Evolutionary conservation across 2,329 filamentous ascomycete genomes (phyloP), one percentile per base, ranked within the genome.

Genomic region (Ophiostoma sp.): DNA sequence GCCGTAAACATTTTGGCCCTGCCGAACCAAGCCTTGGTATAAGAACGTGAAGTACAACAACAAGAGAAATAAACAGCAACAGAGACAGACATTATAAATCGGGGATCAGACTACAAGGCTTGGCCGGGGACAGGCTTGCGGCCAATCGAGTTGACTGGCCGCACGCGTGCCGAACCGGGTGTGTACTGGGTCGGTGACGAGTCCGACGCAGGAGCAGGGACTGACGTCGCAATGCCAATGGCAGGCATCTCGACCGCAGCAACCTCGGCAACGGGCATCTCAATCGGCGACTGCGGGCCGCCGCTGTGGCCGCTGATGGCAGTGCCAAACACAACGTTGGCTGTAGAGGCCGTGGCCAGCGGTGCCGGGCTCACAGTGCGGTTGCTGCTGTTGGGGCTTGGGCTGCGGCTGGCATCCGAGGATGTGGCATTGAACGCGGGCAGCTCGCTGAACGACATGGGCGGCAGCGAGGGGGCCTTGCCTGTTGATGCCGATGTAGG

Each of bases 121-220:
- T 86, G 84, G 48, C 84, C 84, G 6, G 85, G 84, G 57, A 88
- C 82, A 35, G 86, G 84, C 77, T 88, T 87, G 70, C 85, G 82
- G 74, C 78, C 81, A 71, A 86, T 80, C 35, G 82, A 79, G 57
- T 80, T 81, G 39, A 80, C 31, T 17, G 69, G 52, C 1, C 71
- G 72, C 67, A 67, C 54, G 74, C 81, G 83, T 31, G 57, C 57
- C 27, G 57, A 35, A 13, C 57, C 57, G 27, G 57, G 57, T 13
- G 57, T 62, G 57, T 81, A 85, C 82, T 6, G 81, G 81, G 73
- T 81, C 81, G 67, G 82, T 77, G 70, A 83, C 82, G 33, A 36
- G 2, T 13, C 8, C 20, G 4, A 31, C 35, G 72, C 77, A 79
- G 73, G 77, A 76, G 35, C 48, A 79, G 72, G 77, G 75, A 33